Evolutionary conservation across 345 rosid genomes (phyloP), one percentile per base, ranked within the genome.

Genomic region (Mallotus nudiflorus): DNA sequence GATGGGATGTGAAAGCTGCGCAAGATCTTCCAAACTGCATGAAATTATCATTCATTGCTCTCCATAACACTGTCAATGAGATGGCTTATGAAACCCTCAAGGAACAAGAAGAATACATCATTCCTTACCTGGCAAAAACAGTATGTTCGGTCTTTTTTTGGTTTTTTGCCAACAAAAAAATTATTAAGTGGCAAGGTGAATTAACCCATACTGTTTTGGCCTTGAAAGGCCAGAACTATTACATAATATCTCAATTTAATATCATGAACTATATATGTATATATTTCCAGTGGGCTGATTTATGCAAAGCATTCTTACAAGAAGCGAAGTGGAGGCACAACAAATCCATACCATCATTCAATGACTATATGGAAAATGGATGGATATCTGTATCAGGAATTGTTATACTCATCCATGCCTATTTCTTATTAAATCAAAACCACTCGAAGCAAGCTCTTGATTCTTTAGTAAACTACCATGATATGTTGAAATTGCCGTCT

Each of bases 31-130:
- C 88, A 7, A 66, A 64, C 24, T 84, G 73, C 20, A 80, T 84
- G 88, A 82, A 77, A 53, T 11, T 86, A 39, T 78, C 79, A 61
- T 86, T 69, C 52, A 39, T 81, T 22, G 85, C 80, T 31, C 74
- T 82, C 25, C 72, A 75, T 55, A 83, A 83, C 72, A 65, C 80
- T 13, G 64, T 79, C 1, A 82, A 85, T 37, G 87, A 76, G 40
- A 81, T 85, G 76, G 84, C 77, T 31, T 80, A 84, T 10, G 81
- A 84, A 18, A 39, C 67, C 62, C 82, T 83, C 10, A 73, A 82
- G 65, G 73, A 80, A 58, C 71, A 53, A 4, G 71, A 62, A 67
- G 71, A 40, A 37, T 50, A 67, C 27, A 31, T 11, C 67, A 25
- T 67, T 40, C 62, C 71, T 14, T 55, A 42, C 18, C 57, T 67